phyloP scores from a whole-genome alignment of 371 early-diverging fungal genomes.

The Cokeromyces recurvatus region DNA sequence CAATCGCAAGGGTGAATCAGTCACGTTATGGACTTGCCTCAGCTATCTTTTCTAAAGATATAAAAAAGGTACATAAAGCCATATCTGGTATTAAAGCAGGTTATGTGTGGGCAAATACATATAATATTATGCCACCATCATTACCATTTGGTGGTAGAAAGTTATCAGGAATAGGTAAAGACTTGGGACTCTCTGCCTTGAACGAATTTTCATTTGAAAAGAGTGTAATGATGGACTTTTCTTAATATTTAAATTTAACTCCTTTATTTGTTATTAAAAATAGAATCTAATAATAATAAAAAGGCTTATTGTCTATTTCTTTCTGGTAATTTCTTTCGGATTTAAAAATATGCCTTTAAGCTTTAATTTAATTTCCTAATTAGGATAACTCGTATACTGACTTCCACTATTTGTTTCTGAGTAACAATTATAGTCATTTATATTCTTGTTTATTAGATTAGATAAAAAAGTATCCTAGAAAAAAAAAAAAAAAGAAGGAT shows the following conservation, averaged over 20 bases:
- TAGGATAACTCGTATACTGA: too few relatives aligned
- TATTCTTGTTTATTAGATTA: too few relatives aligned
- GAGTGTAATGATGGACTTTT: constrained; percentile 21
- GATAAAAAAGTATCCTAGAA: too few relatives aligned
- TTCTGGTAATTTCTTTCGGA: too few relatives aligned
- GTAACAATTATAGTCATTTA: too few relatives aligned
- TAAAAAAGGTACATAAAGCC: constrained; percentile 56
- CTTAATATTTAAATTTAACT: not conserved
- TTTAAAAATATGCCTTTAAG: too few relatives aligned
- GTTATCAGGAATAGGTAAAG: constrained; percentile 76
- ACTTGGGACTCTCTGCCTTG: constrained; percentile 64
- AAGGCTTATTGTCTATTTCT: too few relatives aligned
- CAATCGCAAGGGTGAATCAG: constrained; percentile 62
- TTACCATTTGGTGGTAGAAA: constrained; percentile 87
- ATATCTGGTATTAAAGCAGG: constrained; percentile 38
- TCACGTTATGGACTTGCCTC: constrained; percentile 76
- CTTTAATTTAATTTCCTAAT: too few relatives aligned
- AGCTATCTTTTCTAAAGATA: constrained; percentile 73
- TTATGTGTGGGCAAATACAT: constrained; percentile 46
- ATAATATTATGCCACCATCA: constrained; percentile 54
- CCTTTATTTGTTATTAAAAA: too few relatives aligned
- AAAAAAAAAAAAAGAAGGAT: too few relatives aligned
- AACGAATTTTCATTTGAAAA: constrained; percentile 63
- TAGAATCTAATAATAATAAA: too few relatives aligned
- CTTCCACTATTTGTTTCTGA: too few relatives aligned